Base-by-base conservation (phyloP, 2,329 filamentous ascomycete genomes). In the Aspergillus ruber region DNA sequence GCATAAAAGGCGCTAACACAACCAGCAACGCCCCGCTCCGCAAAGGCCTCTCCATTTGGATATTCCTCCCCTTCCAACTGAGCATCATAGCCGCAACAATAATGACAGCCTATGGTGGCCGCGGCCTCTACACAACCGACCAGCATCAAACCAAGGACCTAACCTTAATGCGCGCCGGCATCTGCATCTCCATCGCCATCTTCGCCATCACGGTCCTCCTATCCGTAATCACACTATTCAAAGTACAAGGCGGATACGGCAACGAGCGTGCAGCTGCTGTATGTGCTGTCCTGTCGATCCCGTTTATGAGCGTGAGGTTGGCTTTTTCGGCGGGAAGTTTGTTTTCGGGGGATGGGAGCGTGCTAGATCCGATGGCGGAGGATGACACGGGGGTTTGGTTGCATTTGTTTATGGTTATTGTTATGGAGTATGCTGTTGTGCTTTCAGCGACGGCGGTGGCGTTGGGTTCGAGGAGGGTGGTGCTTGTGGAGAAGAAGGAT, bases 401-500 rank as follows among this genome's bases (percentile, higher is more conserved):
- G 10, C 49, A 53, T 52, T 53, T 53, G 12, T 33, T 53, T 21
- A 53, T 53, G 51, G 51, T 53, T 23, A 45, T 53, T 49, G 44
- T 53, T 17, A 53, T 53, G 51, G 51, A 53, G 27, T 53, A 53
- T 51, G 43, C 52, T 13, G 49, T 42, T 15, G 44, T 44, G 8
- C 49, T 53, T 1, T 52, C 51, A 18, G 38, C 51, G 2, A 45
- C 46, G 9, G 51, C 49, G 32, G 46, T 53, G 20, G 51, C 50
- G 15, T 44, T 53, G 46, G 49, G 43, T 23, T 43, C 51, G 15
- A 50, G 49, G 32, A 53, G 42, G 41, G 50, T 53, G 36, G 27
- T 51, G 39, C 36, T 44, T 45, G n/a, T 49, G 39, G 46, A 46
- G 29, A 46, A 36, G 29, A 53, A 38, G 21, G 42, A 42, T 29